Evolutionary conservation across 306 rosid species (phyloP), one percentile per base, ranked within the genome.

Genomic region (Erythrophleum fordii): DNA sequence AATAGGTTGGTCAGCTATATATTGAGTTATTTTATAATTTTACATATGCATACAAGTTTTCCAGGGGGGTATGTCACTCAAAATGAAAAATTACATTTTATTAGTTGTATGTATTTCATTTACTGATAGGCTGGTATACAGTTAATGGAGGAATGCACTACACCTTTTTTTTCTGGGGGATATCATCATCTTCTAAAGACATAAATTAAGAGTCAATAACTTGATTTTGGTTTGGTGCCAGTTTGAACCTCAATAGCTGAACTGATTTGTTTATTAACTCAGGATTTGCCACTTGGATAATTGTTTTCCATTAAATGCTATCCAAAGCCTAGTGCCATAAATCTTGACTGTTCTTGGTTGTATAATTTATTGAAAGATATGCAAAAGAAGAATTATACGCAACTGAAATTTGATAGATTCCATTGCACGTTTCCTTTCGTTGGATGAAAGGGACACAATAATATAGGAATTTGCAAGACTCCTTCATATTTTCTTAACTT

Each of bases 1-100:
- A 93, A 95, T 80, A 95, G 99, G 98, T 95, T 75, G 44, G 94
- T 89, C 83, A 64, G 35, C 87, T 41, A 39, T 77, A 37, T 37
- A 41, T 8, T 53, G 42, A 44, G 3, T 14, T 31, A n/a, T 75
- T 72, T 69, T 81, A n/a, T 66, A 10, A 42, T n/a, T 39, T 26
- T 51, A 20, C 72, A 42, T 35, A 53, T 61, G 78, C 53, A 48
- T 44, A 29, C 20, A 25, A 62, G 7, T 14, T 77, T 69, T 53
- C 64, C 6, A 23, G 53, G 20, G 69, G 34, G 34, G 31, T 7
- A 35, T 46, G 34, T 29, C 52, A 25, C 62, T 42, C 26, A 6
- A 41, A 49, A 28, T 29, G 66, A 28, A 18, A 16, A 23, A 4
- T 56, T 6, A 12, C 23, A 20, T 81, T 17, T 64, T 56, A 9